Percentiles rank a stretch among this genome's conserved stretches.
phyloP scores from a whole-genome alignment of 2,329 filamentous ascomycete species.

The Fusarium denticulatum region DNA sequence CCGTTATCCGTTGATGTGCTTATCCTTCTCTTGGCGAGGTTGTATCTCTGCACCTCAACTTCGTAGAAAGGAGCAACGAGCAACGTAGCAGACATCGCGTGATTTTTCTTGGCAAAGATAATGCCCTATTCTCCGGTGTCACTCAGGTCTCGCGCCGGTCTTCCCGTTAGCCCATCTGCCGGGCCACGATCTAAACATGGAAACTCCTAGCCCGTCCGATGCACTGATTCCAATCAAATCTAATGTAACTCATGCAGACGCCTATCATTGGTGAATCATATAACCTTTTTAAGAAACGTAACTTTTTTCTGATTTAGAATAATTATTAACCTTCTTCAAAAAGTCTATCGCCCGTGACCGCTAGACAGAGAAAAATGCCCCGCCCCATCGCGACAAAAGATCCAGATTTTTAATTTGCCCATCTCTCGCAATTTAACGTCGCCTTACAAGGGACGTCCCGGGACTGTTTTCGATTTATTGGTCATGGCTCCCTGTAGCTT shows the following conservation, averaged over 20 bases:
- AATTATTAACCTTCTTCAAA: slow-evolving; percentile 1
- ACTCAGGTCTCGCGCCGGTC: not conserved
- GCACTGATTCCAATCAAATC: not conserved
- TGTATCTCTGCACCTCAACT: not conserved
- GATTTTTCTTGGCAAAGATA: not conserved
- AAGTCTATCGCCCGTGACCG: not conserved
- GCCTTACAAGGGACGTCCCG: slow-evolving; percentile 19
- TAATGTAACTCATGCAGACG: not conserved
- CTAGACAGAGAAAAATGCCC: not conserved
- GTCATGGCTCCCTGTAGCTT: not conserved
- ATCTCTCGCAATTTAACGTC: slow-evolving; percentile 12
- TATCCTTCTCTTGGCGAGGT: slow-evolving; percentile 11
- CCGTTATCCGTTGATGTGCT: slow-evolving; percentile 6
- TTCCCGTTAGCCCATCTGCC: slow-evolving; percentile 13
- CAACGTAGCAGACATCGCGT: not conserved
- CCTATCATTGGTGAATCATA: not conserved
- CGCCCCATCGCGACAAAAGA: slow-evolving; percentile 3
- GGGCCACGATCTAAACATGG: not conserved
- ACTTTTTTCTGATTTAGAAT: not conserved
- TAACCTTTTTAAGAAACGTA: not conserved
- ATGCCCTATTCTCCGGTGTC: not conserved
- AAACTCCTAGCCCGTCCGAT: not conserved
- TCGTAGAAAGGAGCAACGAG: not conserved
- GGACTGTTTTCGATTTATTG: slow-evolving; percentile 27
- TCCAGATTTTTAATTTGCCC: not conserved